A percentile compares a stretch with the other conserved stretches of the same genome.
These are phyloP conservation scores for Populus davidiana DNA, from an alignment of 345 rosid genomes.

Conservation along the genomic window DNA sequence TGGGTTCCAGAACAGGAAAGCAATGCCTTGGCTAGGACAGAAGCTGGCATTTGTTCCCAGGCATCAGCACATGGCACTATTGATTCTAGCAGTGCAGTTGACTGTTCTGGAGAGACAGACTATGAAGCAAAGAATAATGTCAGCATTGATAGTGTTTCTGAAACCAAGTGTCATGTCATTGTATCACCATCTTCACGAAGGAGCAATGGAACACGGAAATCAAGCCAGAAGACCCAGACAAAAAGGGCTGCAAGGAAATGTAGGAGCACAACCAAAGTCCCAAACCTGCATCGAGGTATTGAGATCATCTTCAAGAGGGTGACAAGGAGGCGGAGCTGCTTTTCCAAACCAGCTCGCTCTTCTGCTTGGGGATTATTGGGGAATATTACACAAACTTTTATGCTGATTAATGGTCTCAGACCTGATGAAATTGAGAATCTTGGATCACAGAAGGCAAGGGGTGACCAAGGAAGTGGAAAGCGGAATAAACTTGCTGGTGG, in stretches of 20 bases:
- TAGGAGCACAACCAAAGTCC: conserved; percentile 38
- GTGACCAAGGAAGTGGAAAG: conserved; percentile 36
- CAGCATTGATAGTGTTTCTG: conserved; percentile 40
- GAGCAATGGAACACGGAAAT: conserved; percentile 43
- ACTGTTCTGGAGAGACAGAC: conserved; percentile 25
- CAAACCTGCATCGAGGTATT: conserved; percentile 24
- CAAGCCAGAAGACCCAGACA: conserved; percentile 31
- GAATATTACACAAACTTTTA: conserved; percentile 45
- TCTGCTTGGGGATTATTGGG: conserved; percentile 66
- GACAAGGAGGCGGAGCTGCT: conserved; percentile 69
- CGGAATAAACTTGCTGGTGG: conserved; percentile 26
- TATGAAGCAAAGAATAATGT: conserved; percentile 40
- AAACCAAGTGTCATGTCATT: conserved; percentile 28
- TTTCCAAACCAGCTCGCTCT: conserved; percentile 61
- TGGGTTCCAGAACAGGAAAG: conserved; percentile 7
- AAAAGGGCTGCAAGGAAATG: conserved; percentile 43
- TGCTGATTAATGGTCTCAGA: conserved; percentile 35
- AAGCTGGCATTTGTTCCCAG: conserved; percentile 23
- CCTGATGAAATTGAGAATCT: conserved; percentile 33
- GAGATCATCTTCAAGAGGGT: conserved; percentile 25
- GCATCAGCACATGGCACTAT: conserved; percentile 19
- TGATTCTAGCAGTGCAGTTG: conserved; percentile 32
- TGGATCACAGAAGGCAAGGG: conserved; percentile 35
- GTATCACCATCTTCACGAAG: conserved; percentile 40
- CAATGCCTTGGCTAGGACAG: conserved; percentile 20